Evolutionary conservation across 768 basidiomycete genomes (phyloP), one percentile per base, ranked within the genome.

Genomic region (Amyloporia xantha): DNA sequence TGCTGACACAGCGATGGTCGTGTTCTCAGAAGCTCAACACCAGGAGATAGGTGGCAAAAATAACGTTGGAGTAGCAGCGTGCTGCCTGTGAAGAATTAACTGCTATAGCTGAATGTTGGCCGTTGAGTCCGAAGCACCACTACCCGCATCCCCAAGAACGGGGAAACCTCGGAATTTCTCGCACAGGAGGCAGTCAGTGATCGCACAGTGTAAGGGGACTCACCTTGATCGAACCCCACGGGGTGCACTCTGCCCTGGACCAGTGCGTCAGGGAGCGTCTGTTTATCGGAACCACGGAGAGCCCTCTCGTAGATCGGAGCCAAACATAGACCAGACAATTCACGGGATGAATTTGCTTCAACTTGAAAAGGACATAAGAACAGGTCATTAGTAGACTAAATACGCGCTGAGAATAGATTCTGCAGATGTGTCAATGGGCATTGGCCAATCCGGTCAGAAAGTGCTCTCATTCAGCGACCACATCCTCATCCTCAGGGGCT

Each of bases 401-500:
- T 21, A 39, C 9, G 20, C 19, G 38, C 38, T 10, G 19, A 9
- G 15, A 19, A 21, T 39, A 39, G 38, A 39, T 39, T 33, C 9
- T 7, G 30, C 15, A 33, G 30, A 33, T 33, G 7, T 33, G 30
- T n/a, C n/a, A 15, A 33, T 7, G 30, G 7, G 30, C 15, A 33
- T 15, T 15, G 30, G 30, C 15, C 30, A 15, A 33, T 33, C 30
- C 15, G 30, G 15, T 7, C 9, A 33, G 9, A 33, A 33, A 7
- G 30, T 33, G 38, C 17, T 33, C 20, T 43, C 19, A 23, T 43
- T 43, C 41, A 13, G 25, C 12, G 9, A 21, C 39, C 9, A 11
- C 41, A 24, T 43, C 41, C 41, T 47, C 46, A 37, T 39, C 46
- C 3, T 19, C 37, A 23, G 35, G 46, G 24, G 27, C 12, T 15